Conservation (phyloP, 345 rosid genomes). For the Aurinia saxatilis region DNA sequence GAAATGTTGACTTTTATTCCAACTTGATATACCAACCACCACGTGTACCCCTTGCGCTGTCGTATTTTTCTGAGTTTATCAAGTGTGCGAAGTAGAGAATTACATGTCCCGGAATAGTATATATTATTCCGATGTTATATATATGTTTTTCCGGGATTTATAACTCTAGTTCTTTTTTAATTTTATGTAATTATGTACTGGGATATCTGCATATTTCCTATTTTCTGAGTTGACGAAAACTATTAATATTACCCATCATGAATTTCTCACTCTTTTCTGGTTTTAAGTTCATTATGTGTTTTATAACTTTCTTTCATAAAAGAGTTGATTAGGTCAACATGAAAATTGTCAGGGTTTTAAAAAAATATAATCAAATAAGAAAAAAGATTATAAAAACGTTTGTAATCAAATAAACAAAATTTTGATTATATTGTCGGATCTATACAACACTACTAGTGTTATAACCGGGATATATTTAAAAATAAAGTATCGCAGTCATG, state of each 20-base stretch:
- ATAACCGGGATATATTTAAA: too few relatives aligned
- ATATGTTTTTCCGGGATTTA: constrained; percentile 14
- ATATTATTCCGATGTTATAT: constrained; percentile 16
- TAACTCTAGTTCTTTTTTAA: constrained; percentile 13
- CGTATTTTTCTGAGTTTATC: constrained; percentile 30
- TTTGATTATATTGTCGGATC: too few relatives aligned
- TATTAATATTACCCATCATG: not conserved
- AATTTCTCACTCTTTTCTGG: too few relatives aligned
- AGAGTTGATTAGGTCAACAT: too few relatives aligned
- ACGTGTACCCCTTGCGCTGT: constrained; percentile 23
- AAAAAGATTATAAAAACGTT: too few relatives aligned
- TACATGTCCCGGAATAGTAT: not conserved
- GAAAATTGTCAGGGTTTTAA: too few relatives aligned
- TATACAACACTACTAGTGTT: too few relatives aligned
- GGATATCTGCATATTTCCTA: constrained; percentile 30
- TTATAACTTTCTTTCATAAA: too few relatives aligned
- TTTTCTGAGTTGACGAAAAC: constrained; percentile 19
- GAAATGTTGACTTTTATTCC: constrained; percentile 21
- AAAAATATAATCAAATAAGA: too few relatives aligned
- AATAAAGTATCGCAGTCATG: too few relatives aligned
- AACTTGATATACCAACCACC: constrained; percentile 23
- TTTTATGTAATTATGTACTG: constrained; percentile 24
- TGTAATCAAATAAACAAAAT: too few relatives aligned
- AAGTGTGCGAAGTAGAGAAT: constrained; percentile 25
- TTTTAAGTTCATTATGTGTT: too few relatives aligned